Evolutionary conservation across 2,329 filamentous ascomycete genomes (phyloP), one percentile per base, ranked within the genome.

Genomic region (Coniochaeta pulveracea): DNA sequence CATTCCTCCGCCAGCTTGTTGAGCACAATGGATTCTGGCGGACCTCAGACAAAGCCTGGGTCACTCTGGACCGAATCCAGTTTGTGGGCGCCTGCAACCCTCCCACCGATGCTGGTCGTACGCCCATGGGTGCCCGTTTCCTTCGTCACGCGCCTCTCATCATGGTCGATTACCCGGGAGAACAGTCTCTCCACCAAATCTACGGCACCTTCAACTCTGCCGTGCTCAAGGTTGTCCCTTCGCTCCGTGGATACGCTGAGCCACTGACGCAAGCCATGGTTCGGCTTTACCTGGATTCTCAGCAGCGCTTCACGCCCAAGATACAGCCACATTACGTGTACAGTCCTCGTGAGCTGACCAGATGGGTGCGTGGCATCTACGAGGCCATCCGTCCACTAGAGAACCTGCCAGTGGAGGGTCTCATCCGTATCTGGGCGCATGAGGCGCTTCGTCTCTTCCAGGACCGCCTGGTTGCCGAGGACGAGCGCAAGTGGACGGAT

Each of bases 11-110:
- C 46, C 91, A 99, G 55, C 76, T 99, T 40, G 88, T 99, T 31
- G 91, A 99, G 56, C 91, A 98, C 52, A 96, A 96, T 47, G 91
- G 91, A 19, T 99, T 98, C 72, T 99, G 93, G 93, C 76, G 89
- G 45, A 94, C 93, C 1, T 84, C 84, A 0, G 93, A 96, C 60
- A 95, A 94, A 64, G 86, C 83, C 4, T 99, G 91, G 91, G 91
- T 98, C 33, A 93, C 85, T 5, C 73, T 98, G 14, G 93, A 98
- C 52, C 82, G 93, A 27, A 96, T 99, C 48, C 91, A 99, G 52
- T 99, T 99, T 45, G 93, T 99, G 34, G 91, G 91, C 47, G 91
- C 91, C 49, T 99, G 91, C 56, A 99, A 99, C 58, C 93, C 91
- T 47, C 91, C 91, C 1, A 96, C 91, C 1, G 93, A 98, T 60